Base-by-base conservation (phyloP, 2,329 filamentous ascomycete species). In the Trichoderma lentiforme region DNA sequence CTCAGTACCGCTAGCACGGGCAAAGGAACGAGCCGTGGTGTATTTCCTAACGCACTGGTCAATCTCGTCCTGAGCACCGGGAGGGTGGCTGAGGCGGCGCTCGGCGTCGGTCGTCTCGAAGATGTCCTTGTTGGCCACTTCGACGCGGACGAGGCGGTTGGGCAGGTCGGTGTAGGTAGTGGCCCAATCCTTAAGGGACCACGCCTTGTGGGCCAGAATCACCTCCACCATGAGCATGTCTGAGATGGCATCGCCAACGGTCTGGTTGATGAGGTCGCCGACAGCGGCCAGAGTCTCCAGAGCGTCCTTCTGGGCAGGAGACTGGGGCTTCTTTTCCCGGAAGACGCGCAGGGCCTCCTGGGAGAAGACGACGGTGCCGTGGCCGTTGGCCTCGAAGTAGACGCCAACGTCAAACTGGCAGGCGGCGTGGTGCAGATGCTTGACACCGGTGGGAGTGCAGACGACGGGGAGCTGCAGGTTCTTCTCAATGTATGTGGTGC, bases 371-470 rank as follows among this genome's bases (percentile, higher is more conserved):
- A 98, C 92, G 11, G 96, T 99, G 75, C 96, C 96, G 82, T 99
- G 96, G 34, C 96, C 96, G 80, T 99, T 99, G 75, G 96, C 96
- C 85, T 99, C 96, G 78, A 99, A 99, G 85, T 99, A 99, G 67
- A 98, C 94, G 71, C 96, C 96, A 70, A 98, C 91, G 78, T 99
- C 96, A 77, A 97, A 97, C 75, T 95, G 93, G 78, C 93, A 91
- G 51, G 96, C 96, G n/a, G 94, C 96, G 79, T 98, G 96, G 83
- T 99, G 96, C 74, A 99, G 88, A 83, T 98, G 93, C 86, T 99
- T 99, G 74, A 99, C 96, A 75, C 96, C 96, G 0, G 96, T 99
- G 15, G 94, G 91, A 1, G 96, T 98, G 87, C 93, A 97, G 72
- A 97, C 91, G 26, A 97, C 93, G 63, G 95, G 95, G 56, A 99